Conservation (phyloP, 495 filamentous ascomycete species). For the Cairneyella variabilis region DNA sequence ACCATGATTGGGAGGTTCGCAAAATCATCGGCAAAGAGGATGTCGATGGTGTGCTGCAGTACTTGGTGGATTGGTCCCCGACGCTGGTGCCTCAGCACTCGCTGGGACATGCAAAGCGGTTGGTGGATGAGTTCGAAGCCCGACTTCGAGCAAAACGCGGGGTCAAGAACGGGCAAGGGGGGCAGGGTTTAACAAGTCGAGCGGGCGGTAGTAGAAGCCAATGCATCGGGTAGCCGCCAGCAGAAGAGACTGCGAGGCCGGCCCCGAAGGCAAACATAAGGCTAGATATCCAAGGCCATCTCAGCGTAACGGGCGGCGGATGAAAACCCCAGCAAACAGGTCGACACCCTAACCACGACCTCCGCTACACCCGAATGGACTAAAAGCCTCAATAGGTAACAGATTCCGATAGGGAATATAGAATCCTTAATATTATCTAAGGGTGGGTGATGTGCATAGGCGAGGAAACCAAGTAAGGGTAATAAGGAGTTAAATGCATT, state of each 20-base stretch:
- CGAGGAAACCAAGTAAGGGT: too few relatives aligned
- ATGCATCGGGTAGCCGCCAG: constrained; percentile 2
- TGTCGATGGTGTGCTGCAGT: constrained; percentile 21
- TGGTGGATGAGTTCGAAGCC: constrained; percentile 21
- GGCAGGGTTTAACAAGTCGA: constrained; percentile 1
- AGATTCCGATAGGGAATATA: not conserved
- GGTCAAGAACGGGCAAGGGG: constrained; percentile 4
- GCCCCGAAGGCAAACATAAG: constrained; percentile 3
- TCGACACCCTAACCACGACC: not conserved
- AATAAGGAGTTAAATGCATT: too few relatives aligned
- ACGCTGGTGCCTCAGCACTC: constrained; percentile 14
- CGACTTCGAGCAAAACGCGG: constrained; percentile 5
- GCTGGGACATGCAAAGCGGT: constrained; percentile 18
- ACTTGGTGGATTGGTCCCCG: constrained; percentile 14
- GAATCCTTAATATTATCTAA: not conserved
- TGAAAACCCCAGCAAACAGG: too few relatives aligned
- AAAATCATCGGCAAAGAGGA: constrained; percentile 16
- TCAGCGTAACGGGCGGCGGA: too few relatives aligned
- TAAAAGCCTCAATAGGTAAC: not conserved
- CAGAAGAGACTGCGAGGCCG: constrained; percentile 4
- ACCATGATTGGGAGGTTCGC: constrained; percentile 15
- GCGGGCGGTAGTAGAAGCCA: not conserved
- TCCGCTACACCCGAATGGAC: not conserved
- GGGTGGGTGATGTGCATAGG: constrained; percentile 1
- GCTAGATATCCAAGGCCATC: too few relatives aligned